Conservation (phyloP, 768 basidiomycete genomes). For the Suillus tomentosus region DNA sequence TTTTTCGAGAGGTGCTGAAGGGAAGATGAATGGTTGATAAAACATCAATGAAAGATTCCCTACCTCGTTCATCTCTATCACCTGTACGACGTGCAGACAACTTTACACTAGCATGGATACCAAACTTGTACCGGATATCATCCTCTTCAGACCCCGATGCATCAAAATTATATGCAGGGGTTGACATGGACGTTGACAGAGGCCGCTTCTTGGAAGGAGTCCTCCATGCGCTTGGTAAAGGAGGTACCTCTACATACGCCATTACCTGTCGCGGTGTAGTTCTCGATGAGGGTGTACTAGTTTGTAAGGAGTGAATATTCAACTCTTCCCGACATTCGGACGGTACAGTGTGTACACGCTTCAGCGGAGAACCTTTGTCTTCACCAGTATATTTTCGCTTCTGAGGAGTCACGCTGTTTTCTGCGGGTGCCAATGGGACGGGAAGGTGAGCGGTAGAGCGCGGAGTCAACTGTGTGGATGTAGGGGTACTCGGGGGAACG, state of each 20-base stretch:
- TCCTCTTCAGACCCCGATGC: conserved; percentile 38
- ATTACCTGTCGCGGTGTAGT: conserved; percentile 34
- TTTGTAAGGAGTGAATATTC: not conserved
- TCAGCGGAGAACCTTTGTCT: conserved; percentile 62
- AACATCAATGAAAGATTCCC: conserved; percentile 15
- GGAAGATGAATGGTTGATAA: conserved; percentile 8
- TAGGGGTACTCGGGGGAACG: not conserved
- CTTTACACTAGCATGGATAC: conserved; percentile 38
- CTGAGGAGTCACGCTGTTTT: conserved; percentile 52
- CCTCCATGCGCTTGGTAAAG: conserved; percentile 28
- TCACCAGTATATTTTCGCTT: conserved; percentile 70
- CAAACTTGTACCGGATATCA: conserved; percentile 32
- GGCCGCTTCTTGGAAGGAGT: conserved; percentile 29
- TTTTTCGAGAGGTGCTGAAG: conserved; percentile 70
- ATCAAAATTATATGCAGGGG: conserved; percentile 49
- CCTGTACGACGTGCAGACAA: conserved; percentile 63
- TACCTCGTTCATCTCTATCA: conserved; percentile 77
- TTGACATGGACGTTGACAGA: conserved; percentile 40
- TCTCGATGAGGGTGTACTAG: conserved; percentile 24
- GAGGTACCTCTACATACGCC: conserved; percentile 36
- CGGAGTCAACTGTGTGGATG: conserved; percentile 29
- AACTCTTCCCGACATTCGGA: not conserved
- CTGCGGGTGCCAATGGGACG: conserved; percentile 32
- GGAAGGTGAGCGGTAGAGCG: conserved; percentile 42
- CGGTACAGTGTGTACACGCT: conserved; percentile 47